phyloP scores from a whole-genome alignment of 805 yeast genomes.

The Yarrowia divulgata region DNA sequence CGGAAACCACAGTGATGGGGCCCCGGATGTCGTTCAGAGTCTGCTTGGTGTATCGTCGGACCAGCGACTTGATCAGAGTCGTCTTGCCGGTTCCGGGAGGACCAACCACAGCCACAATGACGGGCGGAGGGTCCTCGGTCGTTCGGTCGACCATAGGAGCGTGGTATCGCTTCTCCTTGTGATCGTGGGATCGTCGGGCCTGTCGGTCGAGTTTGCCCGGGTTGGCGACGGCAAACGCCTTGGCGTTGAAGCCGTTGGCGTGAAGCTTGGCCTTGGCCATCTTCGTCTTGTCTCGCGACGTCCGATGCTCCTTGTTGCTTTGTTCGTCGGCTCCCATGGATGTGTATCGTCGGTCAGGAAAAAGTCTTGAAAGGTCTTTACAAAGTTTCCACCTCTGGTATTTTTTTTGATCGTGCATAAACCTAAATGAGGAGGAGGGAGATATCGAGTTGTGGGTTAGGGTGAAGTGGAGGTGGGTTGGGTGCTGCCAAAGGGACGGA shows the following conservation, averaged over 20 bases:
- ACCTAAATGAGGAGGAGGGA: not conserved
- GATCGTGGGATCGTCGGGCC: constrained; percentile 84
- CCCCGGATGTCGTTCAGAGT: constrained; percentile 87
- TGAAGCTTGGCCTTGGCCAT: constrained; percentile 87
- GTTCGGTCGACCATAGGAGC: constrained; percentile 98
- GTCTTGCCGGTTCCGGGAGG: constrained; percentile 99
- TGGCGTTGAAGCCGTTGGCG: constrained; percentile 83
- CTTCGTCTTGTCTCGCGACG: constrained; percentile 56
- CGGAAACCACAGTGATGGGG: constrained; percentile 95
- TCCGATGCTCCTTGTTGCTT: constrained; percentile 83
- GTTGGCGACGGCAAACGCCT: constrained; percentile 81
- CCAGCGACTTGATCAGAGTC: constrained; percentile 86
- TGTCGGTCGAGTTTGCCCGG: constrained; percentile 86
- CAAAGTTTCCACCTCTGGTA: not conserved
- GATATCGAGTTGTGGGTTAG: not conserved
- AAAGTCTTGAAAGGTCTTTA: not conserved
- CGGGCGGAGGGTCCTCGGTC: constrained; percentile 98
- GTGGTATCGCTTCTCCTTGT: constrained; percentile 82
- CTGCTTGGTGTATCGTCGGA: constrained; percentile 86
- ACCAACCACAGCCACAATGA: constrained; percentile 94
- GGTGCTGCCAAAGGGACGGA: not conserved
- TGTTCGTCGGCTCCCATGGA: constrained; percentile 56
- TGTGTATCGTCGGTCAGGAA: not conserved
- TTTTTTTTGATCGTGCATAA: constrained; percentile 22
- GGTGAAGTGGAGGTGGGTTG: not conserved